Evolutionary conservation across 306 rosid species (phyloP), one percentile per base, ranked within the genome.

Genomic region (Benincasa hispida): DNA sequence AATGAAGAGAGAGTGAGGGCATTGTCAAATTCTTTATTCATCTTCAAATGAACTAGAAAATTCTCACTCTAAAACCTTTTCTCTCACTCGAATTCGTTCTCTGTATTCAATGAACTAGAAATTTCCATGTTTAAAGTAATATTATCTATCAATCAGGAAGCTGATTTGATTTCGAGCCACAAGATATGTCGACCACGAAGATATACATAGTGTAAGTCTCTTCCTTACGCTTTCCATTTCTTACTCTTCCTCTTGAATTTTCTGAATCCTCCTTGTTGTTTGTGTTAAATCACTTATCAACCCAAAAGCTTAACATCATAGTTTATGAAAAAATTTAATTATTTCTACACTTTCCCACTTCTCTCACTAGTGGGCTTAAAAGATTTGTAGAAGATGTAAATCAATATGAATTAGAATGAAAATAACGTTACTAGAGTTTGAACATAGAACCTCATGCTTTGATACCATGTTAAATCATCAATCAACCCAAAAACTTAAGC

Each of bases 191-290:
- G 25, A 84, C 83, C 63, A 90, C 96, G 75, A 93, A 91, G 85
- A 80, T 91, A 78, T 91, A 85, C 76, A 51, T 93, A 61, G 91
- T 93, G 98, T 90, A 81, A 88, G 96, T 42, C 63, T 82, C 76
- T 53, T 45, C 78, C 14, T 61, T 76, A 41, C 80, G 67, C 8
- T 59, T 12, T 39, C 18, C 50, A 12, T 41, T 76, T 35, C 41
- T 59, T 57, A 13, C 30, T 41, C 61, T 42, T 42, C 14, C 24
- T 13, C 22, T 24, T 25, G 70, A 60, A 8, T 32, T 34, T 21
- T 19, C 14, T 2, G 55, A 68, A 41, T 68, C 12, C 2, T 68
- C 21, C 34, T 10, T 5, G 8, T 39, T 66, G 70, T 62, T 32
- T 8, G 42, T 41, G 47, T 41, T 41, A 41, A 41, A 11, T 41